Evolutionary conservation across 352 stramenopile species (phyloP), one percentile per base, ranked within the genome.

Genomic region (Globisporangium acanthophoron): DNA sequence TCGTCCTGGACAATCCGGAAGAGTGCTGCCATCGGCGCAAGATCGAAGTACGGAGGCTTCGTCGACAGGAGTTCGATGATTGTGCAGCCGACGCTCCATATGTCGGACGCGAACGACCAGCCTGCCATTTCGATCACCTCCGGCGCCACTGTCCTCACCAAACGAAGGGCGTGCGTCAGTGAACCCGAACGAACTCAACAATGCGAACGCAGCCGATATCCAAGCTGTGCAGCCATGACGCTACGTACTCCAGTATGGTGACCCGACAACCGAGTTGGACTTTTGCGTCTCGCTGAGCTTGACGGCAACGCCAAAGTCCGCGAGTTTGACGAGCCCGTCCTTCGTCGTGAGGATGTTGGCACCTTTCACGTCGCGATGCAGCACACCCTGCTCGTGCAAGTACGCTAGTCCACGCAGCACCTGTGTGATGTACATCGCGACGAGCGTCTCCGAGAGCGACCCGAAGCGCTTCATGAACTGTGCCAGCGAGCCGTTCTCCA

Each of bases 101-200:
- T 97, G 69, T 98, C 94, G 20, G 92, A 97, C 13, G 89, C 85
- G 27, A 94, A 90, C 0, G 91, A 97, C 62, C 87, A 90, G 8
- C 88, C 88, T 18, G 87, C 79, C 90, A 98, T 98, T 61, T 98
- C 90, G 54, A 98, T 98, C 41, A 98, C 92, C 69, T 98, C 94
- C 0, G 94, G 94, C 6, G 94, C 94, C 92, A 98, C 85, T 94
- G 48, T 37, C 1, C 13, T 20, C 40, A 8, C 2, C 39, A 20
- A 5, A 20, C 40, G 40, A 21, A 27, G n/a, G 9, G 2, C 5
- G 21, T 46, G 41, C 7, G 41, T 27, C 5, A 27, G 43, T 27
- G 43, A 7, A 29, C 7, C 3, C 6, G 16, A 64, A 58, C 24
- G 5, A n/a, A 50, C n/a, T n/a, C 21, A 35, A 61, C 5, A 47